Percentiles rank a stretch among this genome's conserved stretches.
phyloP scores from a whole-genome alignment of 768 basidiomycete species.

The Clavulina sp. region DNA sequence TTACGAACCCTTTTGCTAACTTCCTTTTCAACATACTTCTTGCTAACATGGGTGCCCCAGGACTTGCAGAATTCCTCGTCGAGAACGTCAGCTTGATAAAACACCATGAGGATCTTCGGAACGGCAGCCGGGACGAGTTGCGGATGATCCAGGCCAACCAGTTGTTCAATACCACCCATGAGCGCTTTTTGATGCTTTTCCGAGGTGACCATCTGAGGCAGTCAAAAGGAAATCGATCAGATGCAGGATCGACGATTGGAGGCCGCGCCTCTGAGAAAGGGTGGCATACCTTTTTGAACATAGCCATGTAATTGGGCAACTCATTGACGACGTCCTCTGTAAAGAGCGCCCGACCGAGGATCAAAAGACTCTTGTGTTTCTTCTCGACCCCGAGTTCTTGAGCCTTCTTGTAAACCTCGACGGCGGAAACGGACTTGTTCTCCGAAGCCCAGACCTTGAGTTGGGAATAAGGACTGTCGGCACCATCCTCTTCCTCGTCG shows the following conservation, averaged over 20 bases:
- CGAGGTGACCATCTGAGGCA: slow-evolving; percentile 55
- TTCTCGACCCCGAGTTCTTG: slow-evolving; percentile 84
- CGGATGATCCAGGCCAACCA: slow-evolving; percentile 57
- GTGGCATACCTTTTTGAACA: slow-evolving; percentile 59
- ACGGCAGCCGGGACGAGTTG: slow-evolving; percentile 44
- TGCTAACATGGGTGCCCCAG: slow-evolving; percentile 93
- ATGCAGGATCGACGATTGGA: neutral
- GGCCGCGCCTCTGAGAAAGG: neutral
- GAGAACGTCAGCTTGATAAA: slow-evolving; percentile 83
- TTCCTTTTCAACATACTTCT: slow-evolving; percentile 92
- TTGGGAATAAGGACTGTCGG: slow-evolving; percentile 66
- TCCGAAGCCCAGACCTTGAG: slow-evolving; percentile 79
- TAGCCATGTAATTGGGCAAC: slow-evolving; percentile 41
- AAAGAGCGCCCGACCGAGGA: slow-evolving; percentile 74
- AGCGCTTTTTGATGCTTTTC: slow-evolving; percentile 95
- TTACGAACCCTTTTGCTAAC: slow-evolving; percentile 90
- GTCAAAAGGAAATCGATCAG: slow-evolving; percentile 7
- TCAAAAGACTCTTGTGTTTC: slow-evolving; percentile 79
- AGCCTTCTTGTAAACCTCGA: slow-evolving; percentile 72
- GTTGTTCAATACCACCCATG: slow-evolving; percentile 81
- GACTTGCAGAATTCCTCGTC: slow-evolving; percentile 81
- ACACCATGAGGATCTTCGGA: slow-evolving; percentile 83
- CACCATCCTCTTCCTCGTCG: slow-evolving; percentile 72
- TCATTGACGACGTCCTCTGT: slow-evolving; percentile 50
- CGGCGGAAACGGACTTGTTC: slow-evolving; percentile 32